Evolutionary conservation across 306 rosid species (phyloP).

Genomic region (Leucaena leucocephala): DNA sequence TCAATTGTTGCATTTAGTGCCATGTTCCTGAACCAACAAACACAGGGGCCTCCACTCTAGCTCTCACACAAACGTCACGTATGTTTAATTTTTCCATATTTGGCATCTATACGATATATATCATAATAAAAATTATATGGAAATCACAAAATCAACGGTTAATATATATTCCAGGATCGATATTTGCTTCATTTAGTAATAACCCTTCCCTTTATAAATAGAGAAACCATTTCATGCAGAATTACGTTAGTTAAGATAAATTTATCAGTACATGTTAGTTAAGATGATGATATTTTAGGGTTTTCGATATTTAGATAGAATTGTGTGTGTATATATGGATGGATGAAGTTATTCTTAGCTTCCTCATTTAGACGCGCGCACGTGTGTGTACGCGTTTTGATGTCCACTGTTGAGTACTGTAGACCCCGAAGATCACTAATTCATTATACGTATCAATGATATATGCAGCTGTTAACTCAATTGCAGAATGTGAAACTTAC

Average conservation of each 20-base stretch:
- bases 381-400: neutral
- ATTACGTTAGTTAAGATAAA: neutral
- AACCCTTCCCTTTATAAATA: neutral
- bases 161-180: neutral
- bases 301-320: no score
- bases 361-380: neutral
- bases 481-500: neutral
- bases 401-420: neutral
- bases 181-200: neutral
- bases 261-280: neutral
- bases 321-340: neutral
- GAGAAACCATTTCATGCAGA: neutral
- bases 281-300: neutral
- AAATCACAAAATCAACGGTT: neutral
- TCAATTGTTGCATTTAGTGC: slow-evolving; percentile 27
- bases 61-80: slow-evolving; percentile 7
- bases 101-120: neutral
- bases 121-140: neutral
- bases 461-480: neutral
- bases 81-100: neutral
- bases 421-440: slow-evolving; percentile 7
- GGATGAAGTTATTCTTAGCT: neutral
- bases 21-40: slow-evolving; percentile 17
- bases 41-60: slow-evolving; percentile 11
- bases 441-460: neutral